Conservation (phyloP, 2,329 filamentous ascomycete species). For the Xylaria sp. region DNA sequence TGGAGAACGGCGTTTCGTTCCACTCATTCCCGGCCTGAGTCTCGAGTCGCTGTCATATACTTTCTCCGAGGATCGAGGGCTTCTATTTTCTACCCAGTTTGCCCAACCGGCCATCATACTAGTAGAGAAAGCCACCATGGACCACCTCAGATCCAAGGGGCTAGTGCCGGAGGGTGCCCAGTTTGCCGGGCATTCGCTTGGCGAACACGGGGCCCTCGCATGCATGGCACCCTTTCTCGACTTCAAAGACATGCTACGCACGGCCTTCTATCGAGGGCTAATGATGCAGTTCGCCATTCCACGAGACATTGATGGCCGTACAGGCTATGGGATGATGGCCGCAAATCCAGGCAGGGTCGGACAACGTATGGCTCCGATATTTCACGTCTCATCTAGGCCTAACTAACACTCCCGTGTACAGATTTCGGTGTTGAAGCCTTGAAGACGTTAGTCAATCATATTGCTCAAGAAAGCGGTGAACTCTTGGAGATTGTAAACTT, state of each 20-base stretch:
- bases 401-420: slow-evolving; percentile 5
- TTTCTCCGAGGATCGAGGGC: slow-evolving; percentile 90
- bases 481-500: slow-evolving; percentile 27
- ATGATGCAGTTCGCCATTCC: slow-evolving; percentile 27
- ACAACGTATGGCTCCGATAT: slow-evolving; percentile 11
- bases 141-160: slow-evolving; percentile 46
- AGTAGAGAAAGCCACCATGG: slow-evolving; percentile 99
- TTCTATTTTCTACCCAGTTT: slow-evolving; percentile 96
- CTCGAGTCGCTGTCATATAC: slow-evolving; percentile 95
- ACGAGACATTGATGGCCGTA: slow-evolving; percentile 18
- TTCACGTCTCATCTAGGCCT: neutral
- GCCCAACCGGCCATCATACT: slow-evolving; percentile 95
- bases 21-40: slow-evolving; percentile 97
- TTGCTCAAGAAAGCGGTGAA: slow-evolving; percentile 16
- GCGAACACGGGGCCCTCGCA: slow-evolving; percentile 21
- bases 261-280: slow-evolving; percentile 21
- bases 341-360: slow-evolving; percentile 23
- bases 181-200: slow-evolving; percentile 23
- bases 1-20: slow-evolving; percentile 93
- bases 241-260: slow-evolving; percentile 15
- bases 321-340: slow-evolving; percentile 27
- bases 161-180: slow-evolving; percentile 18
- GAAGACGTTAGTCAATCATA: slow-evolving; percentile 6
- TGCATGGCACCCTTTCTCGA: slow-evolving; percentile 18
- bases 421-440: slow-evolving; percentile 21